Evolutionary conservation across 495 filamentous ascomycete species (phyloP).

Genomic region (Neurospora discreta): DNA sequence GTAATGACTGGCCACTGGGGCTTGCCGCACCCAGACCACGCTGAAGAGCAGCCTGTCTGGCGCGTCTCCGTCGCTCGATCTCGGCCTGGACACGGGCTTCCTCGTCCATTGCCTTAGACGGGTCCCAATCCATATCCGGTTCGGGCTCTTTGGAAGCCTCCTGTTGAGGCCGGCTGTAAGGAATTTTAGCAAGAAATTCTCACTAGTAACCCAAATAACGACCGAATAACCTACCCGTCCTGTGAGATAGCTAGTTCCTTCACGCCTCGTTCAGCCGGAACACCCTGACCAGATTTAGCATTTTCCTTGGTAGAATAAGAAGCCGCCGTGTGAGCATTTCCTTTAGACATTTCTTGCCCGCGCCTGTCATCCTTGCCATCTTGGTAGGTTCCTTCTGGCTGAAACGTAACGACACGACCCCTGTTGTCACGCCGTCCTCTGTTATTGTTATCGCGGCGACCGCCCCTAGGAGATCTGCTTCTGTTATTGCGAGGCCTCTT

Average conservation of each 20-base stretch:
- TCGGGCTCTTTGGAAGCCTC: conserved; percentile 11
- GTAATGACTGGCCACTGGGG: conserved; percentile 67
- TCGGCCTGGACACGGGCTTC: conserved; percentile 42
- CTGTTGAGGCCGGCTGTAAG: background rate
- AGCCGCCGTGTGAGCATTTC: conserved; percentile 21
- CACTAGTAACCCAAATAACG: background rate
- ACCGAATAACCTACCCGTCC: conserved; percentile 6
- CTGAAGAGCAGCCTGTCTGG: conserved; percentile 75
- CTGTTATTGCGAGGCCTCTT: conserved; percentile 58
- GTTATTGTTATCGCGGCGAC: conserved; percentile 22
- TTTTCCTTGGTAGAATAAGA: conserved; percentile 40
- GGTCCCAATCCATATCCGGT: conserved; percentile 30
- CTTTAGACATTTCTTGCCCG: conserved; percentile 24
- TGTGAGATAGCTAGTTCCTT: conserved; percentile 15
- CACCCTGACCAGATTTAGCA: conserved; percentile 54
- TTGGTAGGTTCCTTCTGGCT: conserved; percentile 20
- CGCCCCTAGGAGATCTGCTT: conserved; percentile 50
- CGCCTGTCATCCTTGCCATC: conserved; percentile 34
- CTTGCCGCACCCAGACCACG: conserved; percentile 64
- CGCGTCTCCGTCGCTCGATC: conserved; percentile 76
- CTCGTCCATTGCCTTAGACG: conserved; percentile 55
- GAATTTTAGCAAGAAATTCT: conserved; percentile 6
- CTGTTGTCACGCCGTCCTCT: conserved; percentile 29
- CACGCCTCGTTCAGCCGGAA: conserved; percentile 44
- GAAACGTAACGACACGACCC: conserved; percentile 7